A percentile compares a stretch with the other conserved stretches of the same genome.
phyloP scores from a whole-genome alignment of 768 basidiomycete species.

The Mycena rebaudengoi region DNA sequence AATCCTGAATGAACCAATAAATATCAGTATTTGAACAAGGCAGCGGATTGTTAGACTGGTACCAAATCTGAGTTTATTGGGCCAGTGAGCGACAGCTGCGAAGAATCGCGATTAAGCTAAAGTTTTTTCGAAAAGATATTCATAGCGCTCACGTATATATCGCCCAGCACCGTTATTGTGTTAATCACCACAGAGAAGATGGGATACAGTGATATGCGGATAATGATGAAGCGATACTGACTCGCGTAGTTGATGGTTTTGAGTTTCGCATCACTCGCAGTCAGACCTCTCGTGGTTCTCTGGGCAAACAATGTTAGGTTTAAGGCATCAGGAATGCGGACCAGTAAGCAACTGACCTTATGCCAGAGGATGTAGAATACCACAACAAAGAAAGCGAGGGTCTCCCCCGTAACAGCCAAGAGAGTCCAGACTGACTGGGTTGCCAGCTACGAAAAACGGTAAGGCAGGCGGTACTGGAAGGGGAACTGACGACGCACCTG shows the following conservation, averaged over 20 bases:
- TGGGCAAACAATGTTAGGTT: no score
- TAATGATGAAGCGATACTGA: background rate
- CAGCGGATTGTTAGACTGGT: background rate
- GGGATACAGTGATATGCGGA: conserved; percentile 8
- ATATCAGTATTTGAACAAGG: background rate
- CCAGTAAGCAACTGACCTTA: background rate
- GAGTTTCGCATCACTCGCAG: background rate
- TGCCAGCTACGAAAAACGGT: no score
- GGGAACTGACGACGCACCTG: no score
- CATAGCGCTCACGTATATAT: conserved; percentile 2
- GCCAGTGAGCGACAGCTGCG: background rate
- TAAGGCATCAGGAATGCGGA: background rate
- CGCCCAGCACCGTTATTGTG: background rate
- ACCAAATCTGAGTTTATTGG: background rate
- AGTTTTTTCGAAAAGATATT: no score
- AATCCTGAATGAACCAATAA: background rate
- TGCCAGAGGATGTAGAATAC: background rate
- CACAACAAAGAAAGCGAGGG: conserved; percentile 3
- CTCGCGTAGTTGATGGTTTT: background rate
- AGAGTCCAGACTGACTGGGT: conserved; percentile 7
- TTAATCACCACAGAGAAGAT: background rate
- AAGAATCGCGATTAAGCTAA: background rate
- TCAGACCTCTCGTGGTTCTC: background rate
- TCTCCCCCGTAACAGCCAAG: background rate
- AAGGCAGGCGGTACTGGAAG: no score